Base-by-base conservation (phyloP, 1,284 basidiomycete genomes). In the Peniophora sp. region DNA sequence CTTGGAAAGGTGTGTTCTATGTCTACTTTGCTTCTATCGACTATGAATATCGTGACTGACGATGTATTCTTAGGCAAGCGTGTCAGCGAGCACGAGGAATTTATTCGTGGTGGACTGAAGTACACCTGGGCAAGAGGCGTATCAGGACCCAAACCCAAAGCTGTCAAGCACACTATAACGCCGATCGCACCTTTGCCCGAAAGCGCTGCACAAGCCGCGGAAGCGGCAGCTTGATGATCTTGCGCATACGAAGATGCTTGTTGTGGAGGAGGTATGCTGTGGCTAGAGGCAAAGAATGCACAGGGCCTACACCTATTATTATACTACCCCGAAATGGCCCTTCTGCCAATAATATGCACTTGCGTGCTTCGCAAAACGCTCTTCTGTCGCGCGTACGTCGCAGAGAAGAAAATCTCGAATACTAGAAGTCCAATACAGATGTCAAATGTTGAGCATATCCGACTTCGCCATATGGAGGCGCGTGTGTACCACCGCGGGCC, bases 1-100 rank as follows among this genome's bases (percentile, higher is more conserved):
- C 79, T 50, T 92, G 89, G 88, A 79, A 75, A 71, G 87, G 89
- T 89, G 44, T 51, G 83, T 66, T 32, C 23, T 22, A n/a, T 47
- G 48, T n/a, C 23, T 22, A n/a, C 45, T 45, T n/a, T 2, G 44
- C 12, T 20, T n/a, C 47, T 17, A 20, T 17, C 20, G 8, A 6
- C 9, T 19, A 20, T 38, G 22, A 36, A 9, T 25, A 38, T 34
- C 41, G 12, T 35, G n/a, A 11, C 48, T 50, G 2, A 46, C 39
- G 48, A 17, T 23, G n/a, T 34, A 22, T 38, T 49, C 25, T 36
- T 49, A 83, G 81, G 79, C 38, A 74, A 75, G 54, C 66, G 67
- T 45, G 70, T 81, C 2, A 77, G 69, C 55, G 62, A 66, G 41
- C 63, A 58, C 32, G 77, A 79, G 52, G 72, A 79, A 60, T 64